Percentiles rank a stretch among this genome's conserved stretches.
Conservation (phyloP, 495 filamentous ascomycete species). For the Paragyromitra xinjiangensis region DNA sequence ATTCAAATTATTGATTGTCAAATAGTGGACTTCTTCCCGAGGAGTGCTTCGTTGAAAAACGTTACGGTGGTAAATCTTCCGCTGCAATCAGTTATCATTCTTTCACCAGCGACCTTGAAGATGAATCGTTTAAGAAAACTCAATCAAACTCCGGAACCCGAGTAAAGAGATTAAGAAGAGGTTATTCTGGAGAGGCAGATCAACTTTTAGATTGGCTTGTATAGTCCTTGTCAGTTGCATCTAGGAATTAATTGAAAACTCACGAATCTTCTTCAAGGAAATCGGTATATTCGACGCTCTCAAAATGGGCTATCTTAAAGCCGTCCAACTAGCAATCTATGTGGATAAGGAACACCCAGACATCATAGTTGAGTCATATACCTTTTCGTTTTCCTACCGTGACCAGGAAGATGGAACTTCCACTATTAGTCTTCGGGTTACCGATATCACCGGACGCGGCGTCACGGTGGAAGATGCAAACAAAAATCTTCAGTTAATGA, state of each 20-base stretch:
- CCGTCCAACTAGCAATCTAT: constrained; percentile 54
- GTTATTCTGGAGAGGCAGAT: constrained; percentile 54
- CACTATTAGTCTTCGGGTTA: constrained; percentile 48
- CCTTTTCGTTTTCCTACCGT: constrained; percentile 56
- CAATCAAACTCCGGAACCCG: constrained; percentile 42
- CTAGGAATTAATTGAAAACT: constrained; percentile 5
- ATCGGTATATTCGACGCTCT: constrained; percentile 55
- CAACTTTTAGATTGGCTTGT: constrained; percentile 57
- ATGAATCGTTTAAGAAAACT: constrained; percentile 35
- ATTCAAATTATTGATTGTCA: constrained; percentile 12
- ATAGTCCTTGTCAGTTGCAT: neutral
- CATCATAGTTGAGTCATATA: constrained; percentile 56
- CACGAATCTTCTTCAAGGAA: constrained; percentile 29
- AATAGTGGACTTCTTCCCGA: constrained; percentile 57
- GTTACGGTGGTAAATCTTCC: constrained; percentile 47
- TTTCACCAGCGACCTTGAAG: constrained; percentile 46
- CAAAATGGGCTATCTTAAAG: constrained; percentile 56
- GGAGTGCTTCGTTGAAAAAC: constrained; percentile 56
- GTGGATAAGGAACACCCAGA: constrained; percentile 54
- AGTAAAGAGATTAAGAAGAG: constrained; percentile 56
- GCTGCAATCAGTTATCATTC: constrained; percentile 46
- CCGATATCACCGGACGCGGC: constrained; percentile 44
- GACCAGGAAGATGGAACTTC: constrained; percentile 43
- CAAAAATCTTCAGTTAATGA: constrained; percentile 55
- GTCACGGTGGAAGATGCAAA: constrained; percentile 54